Evolutionary conservation across 1,139 yeast genomes (phyloP), one percentile per base, ranked within the genome.

Genomic region (Insectozyma bohioensis): DNA sequence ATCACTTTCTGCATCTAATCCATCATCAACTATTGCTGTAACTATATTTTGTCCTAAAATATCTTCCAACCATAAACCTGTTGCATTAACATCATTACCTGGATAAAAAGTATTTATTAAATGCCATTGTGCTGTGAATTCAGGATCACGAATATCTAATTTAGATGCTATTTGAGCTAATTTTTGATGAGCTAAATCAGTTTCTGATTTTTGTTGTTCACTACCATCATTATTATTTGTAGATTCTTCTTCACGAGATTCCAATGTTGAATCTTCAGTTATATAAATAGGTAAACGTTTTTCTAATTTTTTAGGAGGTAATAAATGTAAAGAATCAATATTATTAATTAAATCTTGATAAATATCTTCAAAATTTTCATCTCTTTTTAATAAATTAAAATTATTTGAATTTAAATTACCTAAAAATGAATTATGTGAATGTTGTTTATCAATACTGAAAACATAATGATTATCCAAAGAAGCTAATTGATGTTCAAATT

Each of bases 1-100:
- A 0, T 67, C 72, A 48, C 79, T 78, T 35, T 82, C 85, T 52
- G 74, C 79, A 58, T 94, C 98, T 22, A 94, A 61, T 1, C 99
- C 99, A 58, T 94, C 99, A 56, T 94, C 99, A 1, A 94, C 83
- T 23, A 94, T 73, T 2, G 97, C 96, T 1, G 90, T 83, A 3
- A 85, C 86, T 3, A 84, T 64, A 4, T 94, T 94, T 30, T 72
- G 62, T 1, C 99, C 99, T 1, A 95, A 83, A 35, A 84, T 75
- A 28, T 85, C 85, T 45, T 80, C 80, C 24, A 69, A 65, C 98
- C 98, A 92, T 12, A 87, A 78, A 0, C 86, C 94, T 1, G 87
- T 66, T 9, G 87, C 94, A 51, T 94, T 92, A 33, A 92, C 79
- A 52, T 92, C 97, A 48, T 87, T 72, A 0, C 95, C 95, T 0